These are phyloP conservation scores for Cyclotella distinguenda DNA, from an alignment of 108 stramenopile species.

Conservation along the genomic window DNA sequence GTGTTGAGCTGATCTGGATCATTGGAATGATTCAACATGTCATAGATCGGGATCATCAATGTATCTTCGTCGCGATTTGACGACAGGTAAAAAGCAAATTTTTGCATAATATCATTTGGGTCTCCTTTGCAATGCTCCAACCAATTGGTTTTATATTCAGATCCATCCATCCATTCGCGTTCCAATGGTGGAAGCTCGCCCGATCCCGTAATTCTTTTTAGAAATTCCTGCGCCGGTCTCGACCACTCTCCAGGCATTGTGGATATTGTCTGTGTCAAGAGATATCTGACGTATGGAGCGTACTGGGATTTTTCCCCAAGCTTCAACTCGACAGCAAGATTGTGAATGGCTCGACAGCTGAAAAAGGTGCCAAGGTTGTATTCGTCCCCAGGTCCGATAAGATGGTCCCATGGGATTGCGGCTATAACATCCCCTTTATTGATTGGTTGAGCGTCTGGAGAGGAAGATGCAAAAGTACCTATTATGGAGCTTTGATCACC, in stretches of 20 bases:
- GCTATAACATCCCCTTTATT: conserved; percentile 39
- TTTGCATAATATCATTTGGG: conserved; percentile 17
- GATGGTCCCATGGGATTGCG: conserved; percentile 37
- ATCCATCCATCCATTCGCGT: conserved; percentile 12
- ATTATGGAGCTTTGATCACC: conserved; percentile 33
- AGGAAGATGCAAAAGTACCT: conserved; percentile 34
- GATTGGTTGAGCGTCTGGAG: conserved; percentile 22
- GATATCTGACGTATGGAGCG: conserved; percentile 49
- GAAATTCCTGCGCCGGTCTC: conserved; percentile 18
- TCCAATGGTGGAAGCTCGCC: conserved; percentile 38
- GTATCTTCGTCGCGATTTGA: conserved; percentile 31
- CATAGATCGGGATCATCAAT: conserved; percentile 49
- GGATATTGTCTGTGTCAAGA: conserved; percentile 24
- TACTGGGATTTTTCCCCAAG: conserved; percentile 26
- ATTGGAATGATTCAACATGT: conserved; percentile 51
- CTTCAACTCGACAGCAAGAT: conserved; percentile 40
- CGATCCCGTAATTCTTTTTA: conserved; percentile 11
- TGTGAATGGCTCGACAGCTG: conserved; percentile 33
- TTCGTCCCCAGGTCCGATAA: conserved; percentile 35
- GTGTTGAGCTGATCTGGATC: conserved; percentile 43
- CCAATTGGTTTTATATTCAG: conserved; percentile 6
- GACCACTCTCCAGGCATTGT: conserved; percentile 46
- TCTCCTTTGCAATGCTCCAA: conserved; percentile 18
- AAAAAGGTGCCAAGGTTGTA: conserved; percentile 13
- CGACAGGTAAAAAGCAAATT: conserved; percentile 20